Evolutionary conservation across 805 yeast species (phyloP), one percentile per base, ranked within the genome.

Genomic region (Saccharomyces paradoxus): DNA sequence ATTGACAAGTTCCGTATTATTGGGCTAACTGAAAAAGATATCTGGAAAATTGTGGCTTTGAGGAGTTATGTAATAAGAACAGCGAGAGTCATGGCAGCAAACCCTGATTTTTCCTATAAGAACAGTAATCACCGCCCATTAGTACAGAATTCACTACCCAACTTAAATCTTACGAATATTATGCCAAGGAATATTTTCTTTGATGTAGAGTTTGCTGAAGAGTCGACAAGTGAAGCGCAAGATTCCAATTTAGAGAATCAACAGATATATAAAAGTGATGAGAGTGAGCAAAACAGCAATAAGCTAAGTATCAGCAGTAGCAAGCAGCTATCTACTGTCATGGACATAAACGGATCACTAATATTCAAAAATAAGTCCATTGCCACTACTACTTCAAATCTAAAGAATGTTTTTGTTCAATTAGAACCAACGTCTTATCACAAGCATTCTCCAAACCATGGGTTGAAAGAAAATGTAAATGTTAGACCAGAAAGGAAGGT

Each of bases 11-110:
- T 92, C 47, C 78, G 81, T 49, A 76, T 84, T 2, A 76, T 88
- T n/a, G 98, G 97, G 0, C 70, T 92, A 51, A 75, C 75, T 7
- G 89, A 83, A 9, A 75, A 74, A 7, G 95, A 89, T 48, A 61
- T 88, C 27, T 92, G 97, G 97, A 92, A 91, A 67, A 71, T 92
- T 12, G 83, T 84, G 14, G 81, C 81, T 2, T 68, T 89, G 54
- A 76, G 91, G 54, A 84, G 84, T 29, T 87, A 89, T 60, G 78
- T 91, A 8, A 76, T 71, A 56, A 80, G 83, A 50, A 81, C 82
- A 3, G 79, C 87, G 1, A 73, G 77, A 50, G 56, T 75, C 47
- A 59, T 66, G 9, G 63, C 77, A 52, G 76, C 81, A 3, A 62
- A 55, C 41, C 50, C 61, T 50, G 51, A 60, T 47, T 46, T 48